A percentile compares a stretch with the other conserved stretches of the same genome.
These are phyloP conservation scores for Cladophialophora carrionii DNA, from an alignment of 2,329 filamentous ascomycete species.

Conservation along the genomic window DNA sequence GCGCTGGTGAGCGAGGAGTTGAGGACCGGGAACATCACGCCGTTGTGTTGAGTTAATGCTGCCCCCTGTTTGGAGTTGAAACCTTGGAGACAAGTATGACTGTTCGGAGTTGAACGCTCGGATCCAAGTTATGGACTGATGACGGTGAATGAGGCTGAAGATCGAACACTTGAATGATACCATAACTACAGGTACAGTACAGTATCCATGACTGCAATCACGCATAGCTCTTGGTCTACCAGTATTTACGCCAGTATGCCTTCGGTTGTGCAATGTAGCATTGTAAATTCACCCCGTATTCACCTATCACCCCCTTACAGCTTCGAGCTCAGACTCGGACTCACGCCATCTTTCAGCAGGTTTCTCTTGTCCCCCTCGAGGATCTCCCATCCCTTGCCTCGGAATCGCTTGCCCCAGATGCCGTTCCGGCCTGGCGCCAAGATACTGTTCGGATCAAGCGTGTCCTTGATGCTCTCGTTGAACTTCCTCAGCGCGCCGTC, in stretches of 20 bases:
- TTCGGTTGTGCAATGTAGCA: background rate
- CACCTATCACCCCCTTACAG: background rate
- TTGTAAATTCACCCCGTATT: background rate
- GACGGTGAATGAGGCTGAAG: no score
- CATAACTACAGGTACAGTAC: no score
- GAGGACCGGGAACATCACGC: constrained; percentile 45
- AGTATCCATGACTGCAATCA: no score
- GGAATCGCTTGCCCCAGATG: constrained; percentile 44
- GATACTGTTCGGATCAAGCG: constrained; percentile 55
- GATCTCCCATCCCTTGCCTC: constrained; percentile 33
- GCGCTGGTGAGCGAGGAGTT: constrained; percentile 45
- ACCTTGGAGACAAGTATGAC: no score
- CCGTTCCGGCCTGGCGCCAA: constrained; percentile 54
- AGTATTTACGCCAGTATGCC: background rate
- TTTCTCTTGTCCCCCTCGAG: constrained; percentile 30
- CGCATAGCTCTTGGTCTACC: background rate
- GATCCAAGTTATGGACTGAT: no score
- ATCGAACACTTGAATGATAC: no score
- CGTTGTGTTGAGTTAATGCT: constrained; percentile 41
- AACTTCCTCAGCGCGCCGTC: constrained; percentile 49
- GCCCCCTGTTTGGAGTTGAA: no score
- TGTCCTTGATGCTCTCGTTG: constrained; percentile 54
- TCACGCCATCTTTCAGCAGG: constrained; percentile 29
- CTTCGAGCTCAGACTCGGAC: constrained; percentile 23
- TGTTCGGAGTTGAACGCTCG: no score